Conservation (phyloP, 805 yeast genomes). For the Wickerhamomyces alni region DNA sequence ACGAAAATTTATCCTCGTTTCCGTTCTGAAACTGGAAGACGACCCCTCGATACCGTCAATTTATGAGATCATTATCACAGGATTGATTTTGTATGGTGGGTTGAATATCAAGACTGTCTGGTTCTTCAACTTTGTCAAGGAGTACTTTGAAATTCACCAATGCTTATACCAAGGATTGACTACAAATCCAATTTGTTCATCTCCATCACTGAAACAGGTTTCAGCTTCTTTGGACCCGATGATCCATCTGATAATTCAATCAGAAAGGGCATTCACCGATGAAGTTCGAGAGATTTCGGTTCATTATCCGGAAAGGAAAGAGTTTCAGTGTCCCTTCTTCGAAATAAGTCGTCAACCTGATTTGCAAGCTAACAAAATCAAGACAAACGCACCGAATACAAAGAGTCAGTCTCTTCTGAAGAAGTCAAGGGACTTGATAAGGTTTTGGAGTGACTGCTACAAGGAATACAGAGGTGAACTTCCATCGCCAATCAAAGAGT, state of each 20-base stretch:
- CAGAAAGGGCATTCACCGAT: background rate
- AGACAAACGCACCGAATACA: too few species aligned
- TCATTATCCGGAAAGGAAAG: slow-evolving; percentile 1
- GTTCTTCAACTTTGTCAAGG: slow-evolving; percentile 34
- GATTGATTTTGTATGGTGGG: slow-evolving; percentile 38
- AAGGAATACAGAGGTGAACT: slow-evolving; percentile 2
- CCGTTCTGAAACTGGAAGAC: slow-evolving; percentile 22
- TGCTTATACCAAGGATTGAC: background rate
- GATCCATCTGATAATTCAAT: background rate
- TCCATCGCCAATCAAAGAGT: too few species aligned
- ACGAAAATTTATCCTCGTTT: slow-evolving; percentile 12
- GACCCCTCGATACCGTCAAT: slow-evolving; percentile 30
- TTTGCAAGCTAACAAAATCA: too few species aligned
- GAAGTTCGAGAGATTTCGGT: slow-evolving; percentile 2
- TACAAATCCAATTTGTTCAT: background rate
- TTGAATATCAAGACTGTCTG: slow-evolving; percentile 35
- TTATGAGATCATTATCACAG: slow-evolving; percentile 36
- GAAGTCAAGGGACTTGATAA: background rate
- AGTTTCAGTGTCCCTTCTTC: background rate
- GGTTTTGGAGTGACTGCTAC: slow-evolving; percentile 9
- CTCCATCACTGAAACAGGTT: background rate
- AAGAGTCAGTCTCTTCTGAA: too few species aligned
- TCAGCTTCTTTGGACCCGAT: background rate
- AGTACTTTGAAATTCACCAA: slow-evolving; percentile 17
- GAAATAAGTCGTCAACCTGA: background rate